Percentiles rank a stretch among this genome's conserved stretches.
These are phyloP conservation scores for Cardamine chenopodiifolia DNA, from an alignment of 345 rosid species.

Conservation along the genomic window DNA sequence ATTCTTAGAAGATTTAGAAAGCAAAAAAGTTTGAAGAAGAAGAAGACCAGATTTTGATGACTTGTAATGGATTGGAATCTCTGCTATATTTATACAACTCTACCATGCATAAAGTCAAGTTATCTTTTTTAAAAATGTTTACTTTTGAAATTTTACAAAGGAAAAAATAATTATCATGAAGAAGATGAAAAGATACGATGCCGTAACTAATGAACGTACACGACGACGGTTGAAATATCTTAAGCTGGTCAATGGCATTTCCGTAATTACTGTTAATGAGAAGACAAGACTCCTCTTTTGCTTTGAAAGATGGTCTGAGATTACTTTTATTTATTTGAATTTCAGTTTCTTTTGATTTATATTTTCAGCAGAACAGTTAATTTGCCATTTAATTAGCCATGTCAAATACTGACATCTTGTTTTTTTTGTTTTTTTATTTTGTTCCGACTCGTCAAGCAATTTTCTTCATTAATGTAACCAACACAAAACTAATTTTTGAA, in stretches of 20 bases:
- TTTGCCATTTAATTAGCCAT: constrained; percentile 26
- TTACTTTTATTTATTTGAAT: neutral
- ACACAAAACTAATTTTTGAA: neutral
- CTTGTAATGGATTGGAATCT: constrained; percentile 36
- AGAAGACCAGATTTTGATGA: constrained; percentile 27
- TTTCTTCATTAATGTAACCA: constrained; percentile 10
- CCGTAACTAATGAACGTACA: constrained; percentile 36
- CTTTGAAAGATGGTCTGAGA: constrained; percentile 12
- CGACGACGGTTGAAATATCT: constrained; percentile 27
- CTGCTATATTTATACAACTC: constrained; percentile 53
- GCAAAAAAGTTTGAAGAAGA: constrained; percentile 23
- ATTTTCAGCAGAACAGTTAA: neutral
- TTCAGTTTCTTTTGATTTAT: constrained; percentile 2
- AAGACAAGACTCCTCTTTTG: constrained; percentile 24
- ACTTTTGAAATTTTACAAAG: neutral
- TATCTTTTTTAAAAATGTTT: neutral
- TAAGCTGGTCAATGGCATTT: constrained; percentile 22
- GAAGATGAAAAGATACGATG: constrained; percentile 26
- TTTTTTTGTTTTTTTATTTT: neutral
- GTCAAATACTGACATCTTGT: constrained; percentile 29
- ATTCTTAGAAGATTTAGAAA: constrained; percentile 46
- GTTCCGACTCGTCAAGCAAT: neutral
- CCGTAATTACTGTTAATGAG: constrained; percentile 4
- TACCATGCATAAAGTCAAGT: constrained; percentile 37
- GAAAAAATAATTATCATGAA: neutral